Conservation (phyloP, 345 rosid species). For the Camelina hispida region DNA sequence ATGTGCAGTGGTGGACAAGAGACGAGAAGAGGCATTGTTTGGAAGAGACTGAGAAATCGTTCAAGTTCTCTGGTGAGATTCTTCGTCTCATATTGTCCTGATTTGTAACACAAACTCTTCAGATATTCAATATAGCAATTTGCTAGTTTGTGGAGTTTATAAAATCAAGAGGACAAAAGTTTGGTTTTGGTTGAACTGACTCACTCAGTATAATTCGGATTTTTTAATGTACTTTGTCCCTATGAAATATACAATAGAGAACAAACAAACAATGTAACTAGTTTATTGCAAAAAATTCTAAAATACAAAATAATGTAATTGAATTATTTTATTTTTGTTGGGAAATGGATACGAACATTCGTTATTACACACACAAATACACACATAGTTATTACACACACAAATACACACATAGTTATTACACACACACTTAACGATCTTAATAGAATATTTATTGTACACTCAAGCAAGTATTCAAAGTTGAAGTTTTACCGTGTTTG, state of each 20-base stretch:
- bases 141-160: not conserved
- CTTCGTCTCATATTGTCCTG: conserved; percentile 71
- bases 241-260: not conserved
- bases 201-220: too few species aligned
- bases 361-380: not conserved
- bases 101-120: conserved; percentile 12
- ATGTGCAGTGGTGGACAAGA: conserved; percentile 59
- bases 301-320: not conserved
- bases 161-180: not conserved
- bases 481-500: conserved; percentile 29
- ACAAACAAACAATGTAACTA: not conserved
- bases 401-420: too few species aligned
- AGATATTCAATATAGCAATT: not conserved
- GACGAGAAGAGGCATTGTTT: conserved; percentile 84
- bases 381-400: too few species aligned
- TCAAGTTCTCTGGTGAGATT: conserved; percentile 74
- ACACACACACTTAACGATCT: not conserved
- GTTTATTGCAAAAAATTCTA: not conserved
- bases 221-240: not conserved
- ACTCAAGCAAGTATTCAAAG: not conserved
- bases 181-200: not conserved
- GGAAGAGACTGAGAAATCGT: conserved; percentile 86
- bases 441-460: not conserved
- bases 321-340: not conserved
- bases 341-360: not conserved